Evolutionary conservation across 257 asterid genomes (phyloP).

Genomic region (Solanum arcanum): DNA sequence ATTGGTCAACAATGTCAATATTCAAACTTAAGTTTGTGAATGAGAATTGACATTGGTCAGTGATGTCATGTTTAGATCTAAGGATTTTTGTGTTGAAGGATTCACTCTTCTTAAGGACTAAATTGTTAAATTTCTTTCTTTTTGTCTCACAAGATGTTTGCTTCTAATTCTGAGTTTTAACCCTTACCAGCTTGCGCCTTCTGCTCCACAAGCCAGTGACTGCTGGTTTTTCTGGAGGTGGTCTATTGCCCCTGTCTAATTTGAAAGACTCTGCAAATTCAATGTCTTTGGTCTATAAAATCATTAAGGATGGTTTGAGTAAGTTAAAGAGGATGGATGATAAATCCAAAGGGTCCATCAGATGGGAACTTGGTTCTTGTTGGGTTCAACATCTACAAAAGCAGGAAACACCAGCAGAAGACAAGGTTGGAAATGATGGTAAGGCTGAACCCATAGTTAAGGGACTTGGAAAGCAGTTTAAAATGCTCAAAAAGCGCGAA

Average conservation of each 20-base stretch:
- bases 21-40: background rate
- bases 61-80: background rate
- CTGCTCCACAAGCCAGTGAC: slow-evolving; percentile 43
- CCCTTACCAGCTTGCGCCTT: slow-evolving; percentile 60
- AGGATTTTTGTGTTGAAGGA: background rate
- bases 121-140: background rate
- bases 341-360: slow-evolving; percentile 35
- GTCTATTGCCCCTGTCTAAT: slow-evolving; percentile 36
- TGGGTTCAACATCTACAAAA: slow-evolving; percentile 98
- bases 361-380: slow-evolving; percentile 99
- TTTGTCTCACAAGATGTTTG: background rate
- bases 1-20: background rate
- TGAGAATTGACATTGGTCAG: background rate
- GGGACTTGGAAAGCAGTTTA: slow-evolving; percentile 96
- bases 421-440: slow-evolving; percentile 28
- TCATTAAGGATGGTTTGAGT: slow-evolving; percentile 50
- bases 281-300: slow-evolving; percentile 40
- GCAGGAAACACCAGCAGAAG: slow-evolving; percentile 50
- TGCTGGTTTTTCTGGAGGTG: slow-evolving; percentile 34
- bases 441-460: slow-evolving; percentile 66
- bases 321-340: slow-evolving; percentile 32
- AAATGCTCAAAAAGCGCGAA: slow-evolving; percentile 78
- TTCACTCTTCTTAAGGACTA: background rate
- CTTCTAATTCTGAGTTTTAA: background rate
- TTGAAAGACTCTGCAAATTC: slow-evolving; percentile 29